phyloP scores from a whole-genome alignment of 2,329 filamentous ascomycete species.

The Thelonectria rubi region DNA sequence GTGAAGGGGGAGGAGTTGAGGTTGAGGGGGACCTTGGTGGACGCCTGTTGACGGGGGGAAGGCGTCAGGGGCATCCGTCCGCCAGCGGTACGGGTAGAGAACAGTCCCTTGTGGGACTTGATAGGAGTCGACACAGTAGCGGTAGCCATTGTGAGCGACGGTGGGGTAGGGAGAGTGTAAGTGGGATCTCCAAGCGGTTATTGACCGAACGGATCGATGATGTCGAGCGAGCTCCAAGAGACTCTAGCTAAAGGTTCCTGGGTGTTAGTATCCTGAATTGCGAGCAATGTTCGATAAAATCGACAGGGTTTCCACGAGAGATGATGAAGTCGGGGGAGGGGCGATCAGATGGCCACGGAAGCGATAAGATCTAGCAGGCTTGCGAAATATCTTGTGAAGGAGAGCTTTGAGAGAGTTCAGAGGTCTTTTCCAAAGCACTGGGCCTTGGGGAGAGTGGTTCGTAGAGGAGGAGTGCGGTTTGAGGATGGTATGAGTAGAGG shows the following conservation, averaged over 20 bases:
- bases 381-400: slow-evolving; percentile 42
- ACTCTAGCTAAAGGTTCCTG: slow-evolving; percentile 68
- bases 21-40: slow-evolving; percentile 59
- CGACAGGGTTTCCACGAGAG: slow-evolving; percentile 56
- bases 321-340: slow-evolving; percentile 54
- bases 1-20: slow-evolving; percentile 79
- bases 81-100: slow-evolving; percentile 91
- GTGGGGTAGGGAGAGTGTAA: slow-evolving; percentile 30
- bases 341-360: slow-evolving; percentile 57
- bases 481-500: slow-evolving; percentile 34
- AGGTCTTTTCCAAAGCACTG: slow-evolving; percentile 29
- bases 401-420: slow-evolving; percentile 36
- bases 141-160: slow-evolving; percentile 75
- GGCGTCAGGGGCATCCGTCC: slow-evolving; percentile 95
- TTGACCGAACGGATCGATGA: slow-evolving; percentile 58
- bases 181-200: slow-evolving; percentile 52
- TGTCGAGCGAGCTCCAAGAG: slow-evolving; percentile 66
- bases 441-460: slow-evolving; percentile 24
- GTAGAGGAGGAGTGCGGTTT: slow-evolving; percentile 15
- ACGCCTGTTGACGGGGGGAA: slow-evolving; percentile 77
- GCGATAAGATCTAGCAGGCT: slow-evolving; percentile 61
- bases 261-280: slow-evolving; percentile 57
- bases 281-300: slow-evolving; percentile 58
- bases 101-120: slow-evolving; percentile 94
- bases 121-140: slow-evolving; percentile 85